A percentile compares a stretch with the other conserved stretches of the same genome.
Evolutionary conservation across 2,329 filamentous ascomycete species (phyloP).

Genomic region (Thelonectria rubi): DNA sequence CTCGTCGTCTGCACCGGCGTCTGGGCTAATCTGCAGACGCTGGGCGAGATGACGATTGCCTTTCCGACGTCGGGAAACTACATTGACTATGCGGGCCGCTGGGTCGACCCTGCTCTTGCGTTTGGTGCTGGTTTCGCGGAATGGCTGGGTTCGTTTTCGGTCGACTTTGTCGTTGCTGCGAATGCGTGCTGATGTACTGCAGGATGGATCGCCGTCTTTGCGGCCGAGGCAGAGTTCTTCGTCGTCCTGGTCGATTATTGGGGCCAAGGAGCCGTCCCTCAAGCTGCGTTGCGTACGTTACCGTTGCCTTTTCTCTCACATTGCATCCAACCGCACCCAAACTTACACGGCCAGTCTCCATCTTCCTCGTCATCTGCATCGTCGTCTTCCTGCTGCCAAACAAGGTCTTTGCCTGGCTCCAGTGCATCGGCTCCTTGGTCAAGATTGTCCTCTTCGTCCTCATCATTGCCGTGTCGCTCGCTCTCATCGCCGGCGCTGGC

Average conservation of each 20-base stretch:
- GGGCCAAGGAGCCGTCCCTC: slow-evolving; percentile 6
- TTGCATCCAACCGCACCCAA: no score
- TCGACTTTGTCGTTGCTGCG: background rate
- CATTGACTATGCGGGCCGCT: slow-evolving; percentile 19
- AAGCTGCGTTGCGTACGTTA: slow-evolving; percentile 14
- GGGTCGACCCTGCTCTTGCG: slow-evolving; percentile 22
- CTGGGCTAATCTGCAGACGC: slow-evolving; percentile 16
- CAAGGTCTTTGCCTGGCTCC: slow-evolving; percentile 19
- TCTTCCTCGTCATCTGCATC: slow-evolving; percentile 16
- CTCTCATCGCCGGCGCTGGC: slow-evolving; percentile 14
- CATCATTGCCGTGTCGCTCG: slow-evolving; percentile 16
- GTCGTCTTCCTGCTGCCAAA: slow-evolving; percentile 16
- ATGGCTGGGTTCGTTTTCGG: slow-evolving; percentile 19
- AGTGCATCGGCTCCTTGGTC: slow-evolving; percentile 16
- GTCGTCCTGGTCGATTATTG: slow-evolving; percentile 19
- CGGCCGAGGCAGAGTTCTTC: slow-evolving; percentile 22
- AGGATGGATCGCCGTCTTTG: slow-evolving; percentile 22
- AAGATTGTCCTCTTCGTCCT: slow-evolving; percentile 21
- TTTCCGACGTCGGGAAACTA: slow-evolving; percentile 20
- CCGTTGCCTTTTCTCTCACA: no score
- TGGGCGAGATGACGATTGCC: slow-evolving; percentile 17
- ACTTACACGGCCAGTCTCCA: slow-evolving; percentile 8
- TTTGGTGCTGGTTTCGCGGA: slow-evolving; percentile 24
- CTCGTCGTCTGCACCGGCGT: slow-evolving; percentile 14
- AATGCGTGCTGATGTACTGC: background rate